Percentiles rank a stretch among this genome's conserved stretches.
These are phyloP conservation scores for Triangularia verruculosa DNA, from an alignment of 2,329 filamentous ascomycete species.

Conservation along the genomic window DNA sequence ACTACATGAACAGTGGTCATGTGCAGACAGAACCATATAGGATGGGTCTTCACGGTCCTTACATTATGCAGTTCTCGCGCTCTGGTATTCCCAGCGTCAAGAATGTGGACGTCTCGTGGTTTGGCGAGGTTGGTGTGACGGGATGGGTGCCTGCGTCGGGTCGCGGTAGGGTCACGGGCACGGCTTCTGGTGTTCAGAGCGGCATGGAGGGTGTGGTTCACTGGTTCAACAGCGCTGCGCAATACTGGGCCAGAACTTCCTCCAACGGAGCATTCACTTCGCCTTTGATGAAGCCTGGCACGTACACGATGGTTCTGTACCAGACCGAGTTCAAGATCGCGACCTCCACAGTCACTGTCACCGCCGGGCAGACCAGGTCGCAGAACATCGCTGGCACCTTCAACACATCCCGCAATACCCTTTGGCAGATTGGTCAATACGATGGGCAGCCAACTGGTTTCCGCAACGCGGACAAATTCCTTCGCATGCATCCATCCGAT, in stretches of 20 bases:
- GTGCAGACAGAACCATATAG: conserved; percentile 60
- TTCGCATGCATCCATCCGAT: conserved; percentile 67
- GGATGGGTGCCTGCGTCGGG: conserved; percentile 55
- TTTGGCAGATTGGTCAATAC: conserved; percentile 64
- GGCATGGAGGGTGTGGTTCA: conserved; percentile 58
- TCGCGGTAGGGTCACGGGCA: conserved; percentile 60
- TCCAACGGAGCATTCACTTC: conserved; percentile 58
- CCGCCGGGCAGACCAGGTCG: conserved; percentile 47
- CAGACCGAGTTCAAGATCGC: conserved; percentile 57
- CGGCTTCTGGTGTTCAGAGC: conserved; percentile 53
- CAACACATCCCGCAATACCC: conserved; percentile 46
- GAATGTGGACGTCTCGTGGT: conserved; percentile 48
- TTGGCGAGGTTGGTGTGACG: conserved; percentile 53
- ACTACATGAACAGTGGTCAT: conserved; percentile 67
- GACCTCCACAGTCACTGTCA: conserved; percentile 47
- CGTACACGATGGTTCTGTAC: conserved; percentile 66
- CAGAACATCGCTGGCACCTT: conserved; percentile 46
- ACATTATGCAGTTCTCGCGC: conserved; percentile 59
- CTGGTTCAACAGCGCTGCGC: conserved; percentile 61
- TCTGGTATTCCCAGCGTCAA: conserved; percentile 49
- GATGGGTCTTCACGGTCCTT: conserved; percentile 64
- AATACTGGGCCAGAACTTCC: conserved; percentile 62
- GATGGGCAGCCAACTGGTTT: conserved; percentile 64
- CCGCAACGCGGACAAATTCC: conserved; percentile 64
- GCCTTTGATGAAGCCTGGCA: conserved; percentile 64